Evolutionary conservation across 108 stramenopile genomes (phyloP), one percentile per base, ranked within the genome.

Genomic region (Discostella pseudostelligera): DNA sequence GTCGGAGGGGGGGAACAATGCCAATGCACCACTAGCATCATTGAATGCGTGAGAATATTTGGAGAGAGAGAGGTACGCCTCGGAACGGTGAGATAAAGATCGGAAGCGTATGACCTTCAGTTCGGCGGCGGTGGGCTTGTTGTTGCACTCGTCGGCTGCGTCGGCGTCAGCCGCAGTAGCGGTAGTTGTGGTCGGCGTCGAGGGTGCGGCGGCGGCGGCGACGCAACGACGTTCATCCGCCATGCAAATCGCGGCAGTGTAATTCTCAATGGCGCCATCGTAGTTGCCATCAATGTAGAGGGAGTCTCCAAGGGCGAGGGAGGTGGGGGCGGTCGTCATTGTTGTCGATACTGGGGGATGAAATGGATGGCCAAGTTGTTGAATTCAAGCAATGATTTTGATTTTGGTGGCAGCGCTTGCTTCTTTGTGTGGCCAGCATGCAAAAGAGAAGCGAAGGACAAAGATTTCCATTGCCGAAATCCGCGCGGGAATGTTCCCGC

Each of bases 11-110:
- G 48, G 39, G 40, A 60, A 29, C 4, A 89, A 47, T 22, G 55
- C 46, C 62, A 87, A 42, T 19, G 94, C 93, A 21, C 62, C 53
- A 35, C 70, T 65, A 47, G 88, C 86, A 63, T 92, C 93, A 26
- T 81, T 76, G 69, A 84, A 70, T 8, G 96, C 88, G 10, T 86
- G 76, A 22, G 75, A 56, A 62, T 72, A 89, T 13, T 92, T 83
- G 20, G 74, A 50, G 13, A 88, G 60, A 13, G 81, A 51, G 56
- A 85, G 80, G 53, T 87, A 77, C 2, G 94, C 87, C 4, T 76
- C 77, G 37, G 87, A 85, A 35, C 83, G 71, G 59, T 83, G 86
- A 11, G 87, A 84, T 24, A 81, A 70, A 17, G 78, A 49, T 11
- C 87, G 84, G 45, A 90, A 75, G 39, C 72, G 77, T 1, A 73